Conservation (phyloP, 768 basidiomycete species). For the Daedaleopsis nitida region DNA sequence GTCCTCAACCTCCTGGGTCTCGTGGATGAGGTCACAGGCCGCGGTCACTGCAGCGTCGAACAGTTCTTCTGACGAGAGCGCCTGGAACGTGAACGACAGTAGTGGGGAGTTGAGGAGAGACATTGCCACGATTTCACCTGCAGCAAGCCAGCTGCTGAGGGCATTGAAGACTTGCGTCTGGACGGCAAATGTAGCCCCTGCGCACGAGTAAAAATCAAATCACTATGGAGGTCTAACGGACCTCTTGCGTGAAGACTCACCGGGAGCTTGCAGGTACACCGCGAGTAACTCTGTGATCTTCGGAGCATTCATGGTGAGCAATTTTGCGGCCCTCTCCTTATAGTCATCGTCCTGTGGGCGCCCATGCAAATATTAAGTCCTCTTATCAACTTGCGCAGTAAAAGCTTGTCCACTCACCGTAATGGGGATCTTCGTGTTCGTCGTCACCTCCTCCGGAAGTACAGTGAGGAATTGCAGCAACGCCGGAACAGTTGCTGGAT, state of each 20-base stretch:
- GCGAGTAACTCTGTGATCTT: slow-evolving; percentile 77
- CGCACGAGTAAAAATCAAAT: not conserved
- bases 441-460: slow-evolving; percentile 85
- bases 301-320: slow-evolving; percentile 69
- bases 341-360: slow-evolving; percentile 72
- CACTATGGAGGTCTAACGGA: slow-evolving; percentile 1
- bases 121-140: slow-evolving; percentile 75
- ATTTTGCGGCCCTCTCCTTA: slow-evolving; percentile 53
- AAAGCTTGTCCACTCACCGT: slow-evolving; percentile 59
- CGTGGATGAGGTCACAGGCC: slow-evolving; percentile 93
- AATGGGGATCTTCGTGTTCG: slow-evolving; percentile 85
- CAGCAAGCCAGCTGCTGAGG: slow-evolving; percentile 82
- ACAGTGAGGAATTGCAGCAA: slow-evolving; percentile 89
- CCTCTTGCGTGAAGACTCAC: slow-evolving; percentile 48
- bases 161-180: slow-evolving; percentile 85
- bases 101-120: slow-evolving; percentile 76
- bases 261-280: slow-evolving; percentile 87
- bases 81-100: slow-evolving; percentile 81
- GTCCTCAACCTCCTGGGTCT: slow-evolving; percentile 96
- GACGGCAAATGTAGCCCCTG: slow-evolving; percentile 81
- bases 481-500: slow-evolving; percentile 80
- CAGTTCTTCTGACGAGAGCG: slow-evolving; percentile 79
- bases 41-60: slow-evolving; percentile 93
- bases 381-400: not conserved
- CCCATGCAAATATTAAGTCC: slow-evolving; percentile 6